These are phyloP conservation scores for Hypoxylon sp. DNA, from an alignment of 2,329 filamentous ascomycete species.

Conservation along the genomic window DNA sequence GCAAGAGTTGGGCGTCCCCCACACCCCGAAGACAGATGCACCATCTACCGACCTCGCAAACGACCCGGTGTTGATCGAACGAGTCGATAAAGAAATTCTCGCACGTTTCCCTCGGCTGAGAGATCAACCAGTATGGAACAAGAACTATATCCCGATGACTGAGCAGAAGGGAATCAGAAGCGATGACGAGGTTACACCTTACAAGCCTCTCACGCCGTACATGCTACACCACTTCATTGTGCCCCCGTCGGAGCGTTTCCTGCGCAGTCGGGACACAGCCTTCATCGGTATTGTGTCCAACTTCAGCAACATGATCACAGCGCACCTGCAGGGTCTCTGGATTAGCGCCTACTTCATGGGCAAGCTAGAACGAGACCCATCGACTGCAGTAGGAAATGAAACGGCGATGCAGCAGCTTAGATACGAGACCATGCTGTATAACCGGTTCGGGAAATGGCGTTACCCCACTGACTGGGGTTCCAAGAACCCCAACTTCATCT, in stretches of 20 bases:
- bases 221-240: slow-evolving; percentile 64
- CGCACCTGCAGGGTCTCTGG: slow-evolving; percentile 68
- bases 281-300: slow-evolving; percentile 64
- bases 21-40: slow-evolving; percentile 49
- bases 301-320: slow-evolving; percentile 61
- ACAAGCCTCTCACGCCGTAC: slow-evolving; percentile 53
- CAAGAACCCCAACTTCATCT: slow-evolving; percentile 78
- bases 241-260: slow-evolving; percentile 56
- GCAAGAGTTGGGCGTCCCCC: slow-evolving; percentile 63
- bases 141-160: slow-evolving; percentile 61
- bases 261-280: slow-evolving; percentile 60
- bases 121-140: slow-evolving; percentile 63
- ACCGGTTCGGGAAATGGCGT: slow-evolving; percentile 78
- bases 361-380: slow-evolving; percentile 54
- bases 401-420: slow-evolving; percentile 61
- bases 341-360: slow-evolving; percentile 70
- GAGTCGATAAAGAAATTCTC: slow-evolving; percentile 67
- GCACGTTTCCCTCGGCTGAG: slow-evolving; percentile 64
- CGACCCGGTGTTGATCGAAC: slow-evolving; percentile 55
- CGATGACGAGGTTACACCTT: slow-evolving; percentile 47
- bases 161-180: slow-evolving; percentile 52
- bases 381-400: slow-evolving; percentile 46
- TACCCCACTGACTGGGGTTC: slow-evolving; percentile 77
- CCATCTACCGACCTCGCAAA: slow-evolving; percentile 56
- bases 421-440: slow-evolving; percentile 74